Evolutionary conservation across 1,139 yeast species (phyloP).

Genomic region (Pichia sp.): DNA sequence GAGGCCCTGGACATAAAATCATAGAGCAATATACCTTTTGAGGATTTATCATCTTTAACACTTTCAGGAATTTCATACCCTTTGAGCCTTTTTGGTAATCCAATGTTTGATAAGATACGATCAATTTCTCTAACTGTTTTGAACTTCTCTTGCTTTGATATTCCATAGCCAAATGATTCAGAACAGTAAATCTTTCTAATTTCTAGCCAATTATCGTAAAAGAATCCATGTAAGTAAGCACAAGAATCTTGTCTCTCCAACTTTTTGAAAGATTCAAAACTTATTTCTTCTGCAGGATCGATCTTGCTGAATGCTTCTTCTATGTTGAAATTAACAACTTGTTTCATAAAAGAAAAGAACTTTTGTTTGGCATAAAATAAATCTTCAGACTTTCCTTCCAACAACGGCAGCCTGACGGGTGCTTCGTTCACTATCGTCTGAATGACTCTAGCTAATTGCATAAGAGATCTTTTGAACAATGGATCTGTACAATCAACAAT

Average conservation of each 20-base stretch:
- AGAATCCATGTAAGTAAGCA: constrained; percentile 57
- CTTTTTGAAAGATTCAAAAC: not conserved
- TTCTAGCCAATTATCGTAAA: constrained; percentile 56
- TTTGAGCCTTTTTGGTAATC: constrained; percentile 42
- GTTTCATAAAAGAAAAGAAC: constrained; percentile 46
- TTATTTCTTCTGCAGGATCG: constrained; percentile 1
- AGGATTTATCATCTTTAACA: constrained; percentile 42
- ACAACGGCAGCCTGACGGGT: constrained; percentile 57
- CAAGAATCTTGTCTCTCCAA: constrained; percentile 17
- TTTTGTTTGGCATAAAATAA: constrained; percentile 42
- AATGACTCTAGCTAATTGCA: constrained; percentile 77
- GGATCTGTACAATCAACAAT: constrained; percentile 30
- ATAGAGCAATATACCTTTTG: constrained; percentile 49
- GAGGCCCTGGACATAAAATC: constrained; percentile 76
- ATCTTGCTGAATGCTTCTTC: constrained; percentile 9
- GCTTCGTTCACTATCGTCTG: constrained; percentile 85
- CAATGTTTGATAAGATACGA: constrained; percentile 33
- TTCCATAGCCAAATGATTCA: constrained; percentile 16
- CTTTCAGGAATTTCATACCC: constrained; percentile 53
- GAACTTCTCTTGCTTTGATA: constrained; percentile 29
- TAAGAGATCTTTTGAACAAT: constrained; percentile 66
- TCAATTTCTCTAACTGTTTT: constrained; percentile 30
- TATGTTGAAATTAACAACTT: constrained; percentile 21
- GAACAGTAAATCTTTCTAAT: constrained; percentile 38
- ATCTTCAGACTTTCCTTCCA: constrained; percentile 41